Evolutionary conservation across 2,329 filamentous ascomycete species (phyloP).

Genomic region (Pyricularia grisea): DNA sequence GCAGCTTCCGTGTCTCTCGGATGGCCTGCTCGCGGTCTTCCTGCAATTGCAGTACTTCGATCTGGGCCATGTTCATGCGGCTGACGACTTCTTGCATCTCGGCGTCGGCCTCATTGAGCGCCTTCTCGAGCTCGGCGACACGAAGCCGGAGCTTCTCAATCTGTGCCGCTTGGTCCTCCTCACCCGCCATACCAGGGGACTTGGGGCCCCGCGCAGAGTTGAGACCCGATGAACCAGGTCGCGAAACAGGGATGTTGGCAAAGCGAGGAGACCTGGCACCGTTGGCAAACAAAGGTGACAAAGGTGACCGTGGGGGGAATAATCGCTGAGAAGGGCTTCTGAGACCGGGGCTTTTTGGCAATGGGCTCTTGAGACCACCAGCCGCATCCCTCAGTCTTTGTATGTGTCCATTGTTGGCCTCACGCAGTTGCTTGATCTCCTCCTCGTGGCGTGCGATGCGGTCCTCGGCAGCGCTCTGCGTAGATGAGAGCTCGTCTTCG

Average conservation of each 20-base stretch:
- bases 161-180: slow-evolving; percentile 66
- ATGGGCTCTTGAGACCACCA: slow-evolving; percentile 32
- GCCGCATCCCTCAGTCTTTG: slow-evolving; percentile 55
- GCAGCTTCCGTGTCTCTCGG: slow-evolving; percentile 59
- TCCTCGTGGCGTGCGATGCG: slow-evolving; percentile 77
- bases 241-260: slow-evolving; percentile 10
- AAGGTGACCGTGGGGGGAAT: slow-evolving; percentile 48
- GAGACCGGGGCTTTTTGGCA: slow-evolving; percentile 35
- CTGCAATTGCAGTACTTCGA: slow-evolving; percentile 73
- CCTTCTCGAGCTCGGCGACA: slow-evolving; percentile 77
- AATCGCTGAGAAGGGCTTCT: slow-evolving; percentile 8
- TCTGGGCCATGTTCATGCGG: slow-evolving; percentile 74
- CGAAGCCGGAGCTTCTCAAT: slow-evolving; percentile 67
- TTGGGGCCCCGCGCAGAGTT: slow-evolving; percentile 10
- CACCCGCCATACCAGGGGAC: slow-evolving; percentile 16
- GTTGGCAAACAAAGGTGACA: slow-evolving; percentile 49
- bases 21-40: slow-evolving; percentile 66
- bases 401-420: slow-evolving; percentile 68
- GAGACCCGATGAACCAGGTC: slow-evolving; percentile 5
- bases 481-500: slow-evolving; percentile 74
- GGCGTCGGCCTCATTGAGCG: slow-evolving; percentile 62
- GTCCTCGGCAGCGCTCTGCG: slow-evolving; percentile 82
- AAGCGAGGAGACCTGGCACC: slow-evolving; percentile 46
- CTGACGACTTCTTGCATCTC: slow-evolving; percentile 81
- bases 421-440: slow-evolving; percentile 65